A percentile compares a stretch with the other conserved stretches of the same genome.
Conservation (phyloP, 2,329 filamentous ascomycete genomes). For the Colletotrichum phormii region DNA sequence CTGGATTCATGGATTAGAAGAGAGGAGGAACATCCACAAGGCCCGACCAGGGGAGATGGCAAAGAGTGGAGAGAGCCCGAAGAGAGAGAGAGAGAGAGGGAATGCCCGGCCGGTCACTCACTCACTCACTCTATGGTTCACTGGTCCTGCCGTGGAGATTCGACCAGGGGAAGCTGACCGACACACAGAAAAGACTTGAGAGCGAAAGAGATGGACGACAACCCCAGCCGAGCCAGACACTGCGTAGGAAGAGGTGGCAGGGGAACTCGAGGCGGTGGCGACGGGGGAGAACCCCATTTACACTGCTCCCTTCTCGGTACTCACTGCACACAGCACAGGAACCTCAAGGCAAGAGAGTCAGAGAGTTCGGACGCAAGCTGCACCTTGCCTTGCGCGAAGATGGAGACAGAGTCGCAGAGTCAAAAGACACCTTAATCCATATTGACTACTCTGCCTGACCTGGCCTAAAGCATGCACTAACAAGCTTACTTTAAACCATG, state of each 20-base stretch:
- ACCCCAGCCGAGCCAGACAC: not conserved
- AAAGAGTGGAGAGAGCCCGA: not conserved
- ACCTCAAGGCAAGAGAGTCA: not conserved
- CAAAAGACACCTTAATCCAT: constrained; percentile 2
- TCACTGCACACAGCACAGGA: not conserved
- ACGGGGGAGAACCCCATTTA: not conserved
- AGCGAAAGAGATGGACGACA: not conserved
- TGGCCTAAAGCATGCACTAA: not conserved
- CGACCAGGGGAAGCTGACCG: not conserved
- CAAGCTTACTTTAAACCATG: not conserved
- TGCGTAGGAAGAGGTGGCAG: not conserved
- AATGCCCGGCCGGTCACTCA: not conserved
- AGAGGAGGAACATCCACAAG: not conserved
- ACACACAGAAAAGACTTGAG: not conserved
- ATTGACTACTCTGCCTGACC: constrained; percentile 8
- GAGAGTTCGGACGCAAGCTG: not conserved
- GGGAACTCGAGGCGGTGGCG: constrained; percentile 21
- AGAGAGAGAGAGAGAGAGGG: not conserved
- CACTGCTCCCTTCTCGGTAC: not conserved
- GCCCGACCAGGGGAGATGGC: not conserved
- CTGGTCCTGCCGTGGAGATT: not conserved
- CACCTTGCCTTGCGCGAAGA: not conserved
- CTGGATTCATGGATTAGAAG: not conserved
- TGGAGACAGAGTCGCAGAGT: not conserved
- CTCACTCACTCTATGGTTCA: too few species aligned